Evolutionary conservation across 495 filamentous ascomycete species (phyloP), one percentile per base, ranked within the genome.

Genomic region (Aspergillus campestris): DNA sequence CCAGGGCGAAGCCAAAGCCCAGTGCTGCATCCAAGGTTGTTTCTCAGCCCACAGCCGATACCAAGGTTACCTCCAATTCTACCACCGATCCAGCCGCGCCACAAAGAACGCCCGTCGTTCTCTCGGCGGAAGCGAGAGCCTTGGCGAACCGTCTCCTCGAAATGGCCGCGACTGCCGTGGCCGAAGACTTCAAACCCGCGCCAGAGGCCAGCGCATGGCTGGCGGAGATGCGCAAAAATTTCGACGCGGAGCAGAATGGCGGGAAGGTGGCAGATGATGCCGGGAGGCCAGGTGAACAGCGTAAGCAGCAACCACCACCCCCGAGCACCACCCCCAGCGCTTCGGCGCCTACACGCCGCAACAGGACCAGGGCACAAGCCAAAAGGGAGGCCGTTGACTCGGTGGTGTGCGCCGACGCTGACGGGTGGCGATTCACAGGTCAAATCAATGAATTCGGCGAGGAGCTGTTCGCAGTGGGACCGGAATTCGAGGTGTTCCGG

Each of bases 381-480:
- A 24, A 24, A 24, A 24, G 18, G 4, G 18, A 24, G 18, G 18
- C 18, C 18, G 18, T 24, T 24, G 39, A 18, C 32, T 46, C 57
- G 10, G 31, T 47, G 0, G 51, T 54, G 8, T 46, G 50, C 29
- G 52, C 58, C 33, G 55, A 58, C 30, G 40, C 47, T 18, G 59
- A 65, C 36, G 62, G 61, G 28, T 71, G 66, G 68, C 40, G 37
- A 14, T 31, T 61, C 9, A 62, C 67, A 43, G 70, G 68, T 9
- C 50, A 55, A 14, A 45, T 52, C 31, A 73, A 69, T 32, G 27
- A 59, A 10, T 43, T 46, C 24, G 66, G 56, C 28, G 70, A 73
- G 45, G 65, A 69, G 40, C 34, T 59, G 24, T 27, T 67, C 10
- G 9, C 64, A 1, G 49, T 63, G 0, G 53, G 62, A 0, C 24